These are phyloP conservation scores for Debaryomyces fabryi DNA, from an alignment of 1,139 yeast genomes.

Conservation along the genomic window DNA sequence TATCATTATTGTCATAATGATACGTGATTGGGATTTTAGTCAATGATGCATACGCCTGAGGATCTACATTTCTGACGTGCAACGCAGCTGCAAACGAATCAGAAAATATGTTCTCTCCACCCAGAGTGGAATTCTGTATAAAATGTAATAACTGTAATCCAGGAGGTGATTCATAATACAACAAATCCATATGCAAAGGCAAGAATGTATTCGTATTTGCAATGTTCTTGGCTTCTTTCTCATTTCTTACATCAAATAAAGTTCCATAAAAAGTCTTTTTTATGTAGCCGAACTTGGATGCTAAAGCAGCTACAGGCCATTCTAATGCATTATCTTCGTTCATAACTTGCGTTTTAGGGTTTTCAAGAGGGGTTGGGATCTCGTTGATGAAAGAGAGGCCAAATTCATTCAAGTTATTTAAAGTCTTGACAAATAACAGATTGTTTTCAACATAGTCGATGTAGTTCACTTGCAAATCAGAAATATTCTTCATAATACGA, in stretches of 20 bases:
- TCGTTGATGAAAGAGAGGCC: constrained; percentile 63
- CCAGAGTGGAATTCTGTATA: constrained; percentile 61
- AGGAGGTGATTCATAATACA: constrained; percentile 83
- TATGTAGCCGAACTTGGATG: constrained; percentile 67
- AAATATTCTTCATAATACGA: constrained; percentile 20
- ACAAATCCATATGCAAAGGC: constrained; percentile 80
- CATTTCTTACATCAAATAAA: constrained; percentile 68
- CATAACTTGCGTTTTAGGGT: constrained; percentile 18
- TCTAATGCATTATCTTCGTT: constrained; percentile 31
- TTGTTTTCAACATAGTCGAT: constrained; percentile 46
- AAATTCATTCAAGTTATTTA: constrained; percentile 53
- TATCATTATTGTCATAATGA: constrained; percentile 67
- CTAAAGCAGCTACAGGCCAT: constrained; percentile 54
- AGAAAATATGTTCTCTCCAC: constrained; percentile 76
- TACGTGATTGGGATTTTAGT: constrained; percentile 67
- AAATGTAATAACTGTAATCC: constrained; percentile 76
- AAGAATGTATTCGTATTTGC: constrained; percentile 70
- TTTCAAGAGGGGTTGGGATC: constrained; percentile 44
- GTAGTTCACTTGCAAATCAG: constrained; percentile 35
- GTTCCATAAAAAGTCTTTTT: constrained; percentile 76
- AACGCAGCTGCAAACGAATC: constrained; percentile 74
- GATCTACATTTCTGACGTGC: constrained; percentile 55
- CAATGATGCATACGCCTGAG: constrained; percentile 66
- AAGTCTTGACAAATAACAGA: constrained; percentile 35
- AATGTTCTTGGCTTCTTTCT: constrained; percentile 64